Base-by-base conservation (phyloP, 2,329 filamentous ascomycete genomes). In the Keithomyces neogunnii region DNA sequence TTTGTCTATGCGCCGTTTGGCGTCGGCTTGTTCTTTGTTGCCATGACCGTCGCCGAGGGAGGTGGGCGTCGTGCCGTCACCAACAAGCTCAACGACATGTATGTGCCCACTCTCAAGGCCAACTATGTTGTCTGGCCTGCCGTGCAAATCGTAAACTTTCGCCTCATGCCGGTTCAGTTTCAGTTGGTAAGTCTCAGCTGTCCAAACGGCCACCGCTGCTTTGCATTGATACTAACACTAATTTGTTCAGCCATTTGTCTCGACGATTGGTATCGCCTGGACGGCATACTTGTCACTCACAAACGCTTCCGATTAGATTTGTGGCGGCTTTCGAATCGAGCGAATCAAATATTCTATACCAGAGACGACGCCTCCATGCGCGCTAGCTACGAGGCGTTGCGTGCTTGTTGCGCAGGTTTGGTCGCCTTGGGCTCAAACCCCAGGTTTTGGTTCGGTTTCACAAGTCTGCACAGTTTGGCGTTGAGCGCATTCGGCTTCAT, bases 101-200 rank as follows among this genome's bases (percentile, higher is more conserved):
- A 96, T 66, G 69, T 96, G 52, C 90, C 92, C 11, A 92, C 93
- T 7, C 75, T 99, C 59, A 96, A 96, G 75, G 91, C 92, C 60
- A 99, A 99, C 71, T 99, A 86, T 62, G 75, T 95, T 60, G 80
- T 99, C 29, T 99, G 93, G 93, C 93, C 93, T 29, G 82, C 88
- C 5, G 93, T 99, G 44, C 93, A 99, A 73, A 84, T 97, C 56
- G 80, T 99, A 72, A 99, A 99, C 75, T 99, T 99, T 73, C 82
- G 92, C 32, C 67, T 97, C 59, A 89, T 99, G 76, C 93, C 93
- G 11, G 85, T 97, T 49, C 91, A 95, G 66, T 95, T 93, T 68
- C 93, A 99, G 70, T 86, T 99, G 70, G 91, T 96, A 73, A 44
- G 40, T 44, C 11, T 44, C 6, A 44, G 11, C 13, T 26, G 39